These are phyloP conservation scores for Solanum chacoense DNA, from an alignment of 305 asterid species.

Conservation along the genomic window DNA sequence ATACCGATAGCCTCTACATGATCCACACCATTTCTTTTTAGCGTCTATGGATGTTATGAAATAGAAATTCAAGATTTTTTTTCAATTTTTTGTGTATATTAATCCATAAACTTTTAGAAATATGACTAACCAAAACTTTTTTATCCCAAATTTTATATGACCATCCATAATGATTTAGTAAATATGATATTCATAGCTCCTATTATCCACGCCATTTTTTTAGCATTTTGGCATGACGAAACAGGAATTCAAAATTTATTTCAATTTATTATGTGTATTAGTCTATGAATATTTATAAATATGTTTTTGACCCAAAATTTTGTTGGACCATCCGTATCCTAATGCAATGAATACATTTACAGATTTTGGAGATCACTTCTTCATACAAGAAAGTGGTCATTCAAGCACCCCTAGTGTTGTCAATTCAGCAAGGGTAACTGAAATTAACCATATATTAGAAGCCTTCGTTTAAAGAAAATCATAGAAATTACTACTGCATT, in stretches of 20 bases:
- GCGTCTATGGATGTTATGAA: not conserved
- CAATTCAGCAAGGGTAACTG: not conserved
- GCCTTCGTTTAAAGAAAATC: not conserved
- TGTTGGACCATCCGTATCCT: not conserved
- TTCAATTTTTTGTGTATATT: too few species aligned
- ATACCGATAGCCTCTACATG: not conserved
- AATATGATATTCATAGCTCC: not conserved
- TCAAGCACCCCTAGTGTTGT: not conserved
- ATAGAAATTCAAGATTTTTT: not conserved
- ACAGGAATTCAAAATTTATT: not conserved
- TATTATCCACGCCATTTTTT: not conserved
- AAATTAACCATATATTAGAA: not conserved
- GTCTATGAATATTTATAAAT: not conserved
- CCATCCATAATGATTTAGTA: not conserved
- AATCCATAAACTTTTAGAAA: not conserved
- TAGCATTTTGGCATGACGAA: not conserved
- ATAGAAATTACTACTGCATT: not conserved
- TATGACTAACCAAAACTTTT: not conserved
- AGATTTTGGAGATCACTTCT: not conserved
- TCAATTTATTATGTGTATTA: not conserved
- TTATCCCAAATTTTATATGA: not conserved
- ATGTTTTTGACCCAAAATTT: not conserved
- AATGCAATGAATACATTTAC: not conserved
- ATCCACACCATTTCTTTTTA: not conserved
- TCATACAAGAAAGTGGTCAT: not conserved